These are phyloP conservation scores for Neoarthrinium moseri DNA, from an alignment of 2,329 filamentous ascomycete genomes.

Conservation along the genomic window DNA sequence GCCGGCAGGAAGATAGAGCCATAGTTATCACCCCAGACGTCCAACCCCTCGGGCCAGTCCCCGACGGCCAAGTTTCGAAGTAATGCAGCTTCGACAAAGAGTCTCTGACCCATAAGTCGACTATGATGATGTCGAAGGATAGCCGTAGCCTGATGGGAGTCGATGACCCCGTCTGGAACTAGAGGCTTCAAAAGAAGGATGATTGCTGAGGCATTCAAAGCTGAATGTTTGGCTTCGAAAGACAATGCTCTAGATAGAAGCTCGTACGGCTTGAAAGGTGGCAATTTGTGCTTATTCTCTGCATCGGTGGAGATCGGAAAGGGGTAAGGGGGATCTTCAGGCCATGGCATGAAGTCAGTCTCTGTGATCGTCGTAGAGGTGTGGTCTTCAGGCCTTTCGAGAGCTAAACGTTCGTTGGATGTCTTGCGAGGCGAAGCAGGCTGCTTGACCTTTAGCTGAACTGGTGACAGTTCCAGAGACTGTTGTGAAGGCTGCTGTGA, in stretches of 20 bases:
- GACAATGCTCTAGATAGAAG: conserved; percentile 52
- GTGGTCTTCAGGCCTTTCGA: conserved; percentile 33
- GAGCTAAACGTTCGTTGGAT: conserved; percentile 9
- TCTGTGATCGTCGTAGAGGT: conserved; percentile 47
- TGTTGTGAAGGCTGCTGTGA: conserved; percentile 17
- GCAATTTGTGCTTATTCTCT: conserved; percentile 10
- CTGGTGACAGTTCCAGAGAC: conserved; percentile 9
- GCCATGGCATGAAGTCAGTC: conserved; percentile 59
- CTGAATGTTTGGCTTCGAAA: conserved; percentile 56
- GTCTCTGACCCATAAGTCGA: conserved; percentile 57
- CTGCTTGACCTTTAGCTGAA: conserved; percentile 11
- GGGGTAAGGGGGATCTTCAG: conserved; percentile 54
- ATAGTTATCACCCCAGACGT: conserved; percentile 55
- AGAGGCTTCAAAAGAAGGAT: conserved; percentile 59
- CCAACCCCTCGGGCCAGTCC: conserved; percentile 53
- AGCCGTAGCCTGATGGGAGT: conserved; percentile 52
- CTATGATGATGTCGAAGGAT: conserved; percentile 60
- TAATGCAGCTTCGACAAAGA: conserved; percentile 60
- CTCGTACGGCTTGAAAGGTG: conserved; percentile 54
- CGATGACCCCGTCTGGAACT: conserved; percentile 53
- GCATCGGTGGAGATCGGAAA: conserved; percentile 34
- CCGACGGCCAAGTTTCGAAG: conserved; percentile 59
- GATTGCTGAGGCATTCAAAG: conserved; percentile 60
- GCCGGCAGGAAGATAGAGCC: conserved; percentile 51
- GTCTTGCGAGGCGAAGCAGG: conserved; percentile 13